Percentiles rank a stretch among this genome's conserved stretches.
These are phyloP conservation scores for Cystobasidium sp. DNA, from an alignment of 1,284 basidiomycete genomes.

Conservation along the genomic window DNA sequence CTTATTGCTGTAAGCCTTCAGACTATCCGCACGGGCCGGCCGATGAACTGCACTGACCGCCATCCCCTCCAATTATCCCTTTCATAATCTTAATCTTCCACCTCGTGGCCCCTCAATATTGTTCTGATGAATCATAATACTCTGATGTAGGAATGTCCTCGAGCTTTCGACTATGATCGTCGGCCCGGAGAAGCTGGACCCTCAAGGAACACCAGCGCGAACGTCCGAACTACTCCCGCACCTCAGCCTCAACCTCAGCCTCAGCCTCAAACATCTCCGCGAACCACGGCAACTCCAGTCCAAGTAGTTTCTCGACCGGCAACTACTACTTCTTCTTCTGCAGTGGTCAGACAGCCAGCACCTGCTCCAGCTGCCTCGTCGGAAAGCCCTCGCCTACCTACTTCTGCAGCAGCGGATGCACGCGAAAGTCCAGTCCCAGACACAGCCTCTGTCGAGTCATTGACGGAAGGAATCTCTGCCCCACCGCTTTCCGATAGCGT, in stretches of 20 bases:
- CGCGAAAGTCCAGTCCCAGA: too few relatives aligned
- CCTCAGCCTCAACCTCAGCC: background rate
- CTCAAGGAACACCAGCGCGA: too few relatives aligned
- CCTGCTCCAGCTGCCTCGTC: too few relatives aligned
- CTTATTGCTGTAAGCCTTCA: background rate
- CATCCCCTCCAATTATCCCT: background rate
- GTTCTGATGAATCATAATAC: background rate
- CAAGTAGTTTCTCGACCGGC: background rate
- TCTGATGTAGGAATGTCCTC: conserved; percentile 1
- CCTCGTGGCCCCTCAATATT: background rate
- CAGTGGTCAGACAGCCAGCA: too few relatives aligned
- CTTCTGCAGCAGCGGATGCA: too few relatives aligned
- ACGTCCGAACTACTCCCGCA: background rate
- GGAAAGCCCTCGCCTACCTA: too few relatives aligned
- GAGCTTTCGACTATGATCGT: conserved; percentile 1
- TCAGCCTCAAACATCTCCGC: background rate
- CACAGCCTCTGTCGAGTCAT: too few relatives aligned
- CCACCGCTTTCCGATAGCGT: too few relatives aligned
- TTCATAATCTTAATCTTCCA: background rate
- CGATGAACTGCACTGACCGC: background rate
- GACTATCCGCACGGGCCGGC: background rate
- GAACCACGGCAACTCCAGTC: background rate
- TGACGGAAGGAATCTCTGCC: too few relatives aligned
- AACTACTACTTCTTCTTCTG: background rate
- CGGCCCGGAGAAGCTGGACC: background rate